phyloP scores from a whole-genome alignment of 2,329 filamentous ascomycete species.

The Cryphonectria parasitica region DNA sequence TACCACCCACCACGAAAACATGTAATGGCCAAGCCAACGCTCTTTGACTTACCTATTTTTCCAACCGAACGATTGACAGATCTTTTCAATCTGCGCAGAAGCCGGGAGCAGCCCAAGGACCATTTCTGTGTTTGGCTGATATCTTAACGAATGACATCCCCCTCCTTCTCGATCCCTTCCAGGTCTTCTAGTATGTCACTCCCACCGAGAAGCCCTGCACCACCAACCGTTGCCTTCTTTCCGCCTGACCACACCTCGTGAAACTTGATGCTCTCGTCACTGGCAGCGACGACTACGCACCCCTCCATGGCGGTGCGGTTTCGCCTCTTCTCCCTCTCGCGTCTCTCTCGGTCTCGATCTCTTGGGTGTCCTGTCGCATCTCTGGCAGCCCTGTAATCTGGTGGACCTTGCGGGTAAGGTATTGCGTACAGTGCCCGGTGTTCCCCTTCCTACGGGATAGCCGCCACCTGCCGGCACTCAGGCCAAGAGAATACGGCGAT shows the following conservation, averaged over 20 bases:
- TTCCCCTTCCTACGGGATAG: slow-evolving; percentile 81
- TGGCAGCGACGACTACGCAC: slow-evolving; percentile 88
- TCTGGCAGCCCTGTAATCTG: slow-evolving; percentile 40
- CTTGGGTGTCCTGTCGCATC: slow-evolving; percentile 48
- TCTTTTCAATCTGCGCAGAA: not conserved
- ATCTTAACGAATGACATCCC: slow-evolving; percentile 69
- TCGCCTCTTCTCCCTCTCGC: slow-evolving; percentile 48
- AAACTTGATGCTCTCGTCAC: slow-evolving; percentile 91
- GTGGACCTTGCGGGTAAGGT: slow-evolving; percentile 67
- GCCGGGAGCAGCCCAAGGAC: not conserved
- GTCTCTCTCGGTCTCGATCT: slow-evolving; percentile 1
- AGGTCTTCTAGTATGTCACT: slow-evolving; percentile 84
- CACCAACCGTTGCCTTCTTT: slow-evolving; percentile 55
- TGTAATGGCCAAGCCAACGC: slow-evolving; percentile 17
- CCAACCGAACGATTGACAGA: slow-evolving; percentile 40
- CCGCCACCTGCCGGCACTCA: slow-evolving; percentile 81
- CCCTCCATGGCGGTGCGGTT: slow-evolving; percentile 67
- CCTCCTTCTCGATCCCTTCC: slow-evolving; percentile 78
- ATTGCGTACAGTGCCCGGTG: slow-evolving; percentile 87
- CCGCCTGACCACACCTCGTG: slow-evolving; percentile 88
- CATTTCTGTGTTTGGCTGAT: not conserved
- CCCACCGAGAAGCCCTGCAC: slow-evolving; percentile 71
- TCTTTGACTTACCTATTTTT: slow-evolving; percentile 27
- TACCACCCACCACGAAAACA: not conserved
- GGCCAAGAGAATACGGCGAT: slow-evolving; percentile 97